Percentiles rank a stretch among this genome's conserved stretches.
These are phyloP conservation scores for Fraxinus anomala DNA, from an alignment of 257 asterid genomes.

Conservation along the genomic window DNA sequence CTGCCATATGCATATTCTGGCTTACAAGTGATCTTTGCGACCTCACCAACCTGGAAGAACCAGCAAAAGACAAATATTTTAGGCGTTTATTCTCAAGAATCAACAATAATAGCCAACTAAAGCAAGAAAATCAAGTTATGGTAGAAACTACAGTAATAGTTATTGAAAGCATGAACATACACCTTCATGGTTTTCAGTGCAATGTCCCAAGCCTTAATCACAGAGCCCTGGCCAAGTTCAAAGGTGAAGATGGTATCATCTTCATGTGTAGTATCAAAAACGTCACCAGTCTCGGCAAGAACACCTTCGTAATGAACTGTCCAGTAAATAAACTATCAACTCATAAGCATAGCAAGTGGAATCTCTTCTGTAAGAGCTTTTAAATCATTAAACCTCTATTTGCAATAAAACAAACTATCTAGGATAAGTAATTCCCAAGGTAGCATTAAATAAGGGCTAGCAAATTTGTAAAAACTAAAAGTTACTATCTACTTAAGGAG, in stretches of 20 bases:
- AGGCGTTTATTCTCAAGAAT: background rate
- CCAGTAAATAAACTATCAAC: conserved; percentile 13
- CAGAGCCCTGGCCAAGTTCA: conserved; percentile 84
- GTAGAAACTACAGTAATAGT: conserved; percentile 8
- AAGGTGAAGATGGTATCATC: conserved; percentile 86
- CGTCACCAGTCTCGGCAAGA: conserved; percentile 87
- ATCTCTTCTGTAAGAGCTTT: background rate
- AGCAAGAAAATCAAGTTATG: background rate
- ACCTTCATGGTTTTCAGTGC: conserved; percentile 96
- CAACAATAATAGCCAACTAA: background rate
- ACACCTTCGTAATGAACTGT: conserved; percentile 94
- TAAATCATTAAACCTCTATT: background rate
- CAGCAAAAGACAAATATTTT: conserved; percentile 18
- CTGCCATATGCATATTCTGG: conserved; percentile 96
- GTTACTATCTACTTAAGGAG: background rate
- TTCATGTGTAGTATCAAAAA: conserved; percentile 91
- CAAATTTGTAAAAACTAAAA: background rate
- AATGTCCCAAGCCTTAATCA: conserved; percentile 92
- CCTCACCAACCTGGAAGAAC: conserved; percentile 80
- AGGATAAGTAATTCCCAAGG: background rate
- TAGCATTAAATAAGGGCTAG: background rate
- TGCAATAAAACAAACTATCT: no score
- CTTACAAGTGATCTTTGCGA: conserved; percentile 85
- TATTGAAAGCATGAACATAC: background rate
- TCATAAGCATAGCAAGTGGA: background rate